These are phyloP conservation scores for Filobasidium floriforme DNA, from an alignment of 768 basidiomycete genomes.

Conservation along the genomic window DNA sequence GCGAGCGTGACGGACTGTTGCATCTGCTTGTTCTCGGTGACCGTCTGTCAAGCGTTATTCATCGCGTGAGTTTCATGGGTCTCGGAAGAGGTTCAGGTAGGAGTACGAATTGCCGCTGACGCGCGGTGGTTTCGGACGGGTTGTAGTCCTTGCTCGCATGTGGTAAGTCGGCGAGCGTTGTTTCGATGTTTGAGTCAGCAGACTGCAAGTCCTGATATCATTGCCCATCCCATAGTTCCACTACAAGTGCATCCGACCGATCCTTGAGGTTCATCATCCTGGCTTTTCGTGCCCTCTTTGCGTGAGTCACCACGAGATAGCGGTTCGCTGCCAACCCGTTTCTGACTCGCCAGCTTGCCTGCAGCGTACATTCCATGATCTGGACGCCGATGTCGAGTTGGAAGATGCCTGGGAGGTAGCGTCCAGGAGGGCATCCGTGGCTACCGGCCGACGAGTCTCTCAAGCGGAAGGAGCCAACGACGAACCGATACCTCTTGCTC, in stretches of 20 bases:
- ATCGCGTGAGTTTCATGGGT: slow-evolving; percentile 65
- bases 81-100: no score
- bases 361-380: slow-evolving; percentile 75
- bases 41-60: slow-evolving; percentile 90
- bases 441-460: slow-evolving; percentile 12
- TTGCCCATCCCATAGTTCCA: slow-evolving; percentile 32
- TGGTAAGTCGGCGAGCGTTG: slow-evolving; percentile 39
- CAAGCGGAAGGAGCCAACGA: slow-evolving; percentile 14
- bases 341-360: neutral
- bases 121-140: no score
- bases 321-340: neutral
- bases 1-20: slow-evolving; percentile 64
- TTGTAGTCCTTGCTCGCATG: slow-evolving; percentile 74
- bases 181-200: neutral
- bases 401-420: slow-evolving; percentile 49
- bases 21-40: slow-evolving; percentile 84
- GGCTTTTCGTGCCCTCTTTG: slow-evolving; percentile 94
- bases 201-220: neutral
- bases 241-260: slow-evolving; percentile 87
- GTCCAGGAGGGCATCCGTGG: slow-evolving; percentile 26
- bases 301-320: slow-evolving; percentile 29
- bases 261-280: slow-evolving; percentile 79
- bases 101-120: no score
- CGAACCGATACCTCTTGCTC: slow-evolving; percentile 14
- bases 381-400: slow-evolving; percentile 88